These are phyloP conservation scores for Boletus reticuloceps DNA, from an alignment of 768 basidiomycete species.

Conservation along the genomic window DNA sequence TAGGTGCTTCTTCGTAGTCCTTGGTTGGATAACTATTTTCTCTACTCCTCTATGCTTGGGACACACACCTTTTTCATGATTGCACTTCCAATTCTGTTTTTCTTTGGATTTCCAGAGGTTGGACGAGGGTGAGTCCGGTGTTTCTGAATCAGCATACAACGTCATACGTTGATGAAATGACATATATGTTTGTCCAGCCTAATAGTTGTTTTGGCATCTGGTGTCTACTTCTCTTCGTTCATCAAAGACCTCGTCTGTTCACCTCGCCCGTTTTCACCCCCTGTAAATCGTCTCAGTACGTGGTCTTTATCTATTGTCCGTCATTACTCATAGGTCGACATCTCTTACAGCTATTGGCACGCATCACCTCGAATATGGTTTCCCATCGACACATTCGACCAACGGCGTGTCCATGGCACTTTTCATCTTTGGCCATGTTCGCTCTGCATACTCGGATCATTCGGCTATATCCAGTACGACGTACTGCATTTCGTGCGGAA, in stretches of 20 bases:
- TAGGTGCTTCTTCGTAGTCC: conserved; percentile 58
- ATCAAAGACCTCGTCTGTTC: conserved; percentile 88
- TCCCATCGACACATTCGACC: conserved; percentile 93
- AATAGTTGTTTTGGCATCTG: conserved; percentile 65
- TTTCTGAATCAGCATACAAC: not conserved
- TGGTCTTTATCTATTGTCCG: not conserved
- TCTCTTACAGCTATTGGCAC: conserved; percentile 75
- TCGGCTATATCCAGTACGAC: conserved; percentile 43
- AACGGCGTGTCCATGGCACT: conserved; percentile 89
- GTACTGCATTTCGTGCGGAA: conserved; percentile 40
- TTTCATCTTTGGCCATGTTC: conserved; percentile 62
- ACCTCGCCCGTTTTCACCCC: conserved; percentile 87
- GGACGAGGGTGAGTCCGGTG: conserved; percentile 63
- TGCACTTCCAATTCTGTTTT: conserved; percentile 80
- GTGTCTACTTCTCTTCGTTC: conserved; percentile 86
- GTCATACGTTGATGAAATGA: not conserved
- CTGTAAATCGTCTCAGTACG: conserved; percentile 86
- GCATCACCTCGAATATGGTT: conserved; percentile 90
- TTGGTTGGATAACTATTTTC: conserved; percentile 77
- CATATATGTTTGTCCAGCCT: conserved; percentile 43
- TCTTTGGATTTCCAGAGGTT: conserved; percentile 75
- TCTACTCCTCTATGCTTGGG: conserved; percentile 76
- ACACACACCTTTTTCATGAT: conserved; percentile 96
- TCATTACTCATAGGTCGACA: not conserved
- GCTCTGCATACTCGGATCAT: conserved; percentile 42